phyloP scores from a whole-genome alignment of 106 monocot genomes.

The Dendrobium chrysotoxum region DNA sequence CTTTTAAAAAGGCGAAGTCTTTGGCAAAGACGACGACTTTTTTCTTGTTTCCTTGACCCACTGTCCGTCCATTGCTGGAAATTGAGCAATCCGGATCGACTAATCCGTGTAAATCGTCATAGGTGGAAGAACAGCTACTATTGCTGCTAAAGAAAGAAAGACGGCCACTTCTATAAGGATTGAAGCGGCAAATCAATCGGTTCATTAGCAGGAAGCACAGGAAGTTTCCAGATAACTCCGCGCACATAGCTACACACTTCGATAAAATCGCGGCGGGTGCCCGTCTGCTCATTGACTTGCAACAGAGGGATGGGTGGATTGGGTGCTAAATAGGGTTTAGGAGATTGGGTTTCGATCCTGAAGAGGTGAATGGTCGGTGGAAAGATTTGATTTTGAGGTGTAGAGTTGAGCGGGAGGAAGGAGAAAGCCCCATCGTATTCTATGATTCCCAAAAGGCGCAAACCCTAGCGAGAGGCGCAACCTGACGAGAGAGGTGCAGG shows the following conservation, averaged over 20 bases:
- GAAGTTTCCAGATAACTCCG: neutral
- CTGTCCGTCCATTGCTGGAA: neutral
- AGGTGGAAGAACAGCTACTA: conserved; percentile 16
- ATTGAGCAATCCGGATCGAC: conserved; percentile 25
- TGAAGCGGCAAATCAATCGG: conserved; percentile 2
- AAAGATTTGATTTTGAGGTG: neutral
- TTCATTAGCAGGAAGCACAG: conserved; percentile 5
- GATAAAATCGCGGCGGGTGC: neutral
- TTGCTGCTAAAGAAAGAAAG: conserved; percentile 15
- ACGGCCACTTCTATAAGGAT: conserved; percentile 9
- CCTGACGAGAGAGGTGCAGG: too few species aligned
- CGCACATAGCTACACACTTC: neutral
- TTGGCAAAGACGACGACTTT: conserved; percentile 23
- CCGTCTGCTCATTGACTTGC: neutral
- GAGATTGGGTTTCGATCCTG: neutral
- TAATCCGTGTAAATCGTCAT: conserved; percentile 30
- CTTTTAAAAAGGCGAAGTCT: conserved; percentile 69
- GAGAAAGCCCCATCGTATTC: neutral
- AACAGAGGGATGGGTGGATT: neutral
- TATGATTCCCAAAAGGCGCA: neutral
- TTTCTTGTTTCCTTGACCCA: neutral
- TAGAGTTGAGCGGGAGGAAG: neutral
- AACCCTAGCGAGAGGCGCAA: neutral
- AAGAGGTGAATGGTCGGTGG: neutral
- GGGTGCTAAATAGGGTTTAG: neutral